Base-by-base conservation (phyloP, 176 grass and related monocot species). In the Ananas comosus region DNA sequence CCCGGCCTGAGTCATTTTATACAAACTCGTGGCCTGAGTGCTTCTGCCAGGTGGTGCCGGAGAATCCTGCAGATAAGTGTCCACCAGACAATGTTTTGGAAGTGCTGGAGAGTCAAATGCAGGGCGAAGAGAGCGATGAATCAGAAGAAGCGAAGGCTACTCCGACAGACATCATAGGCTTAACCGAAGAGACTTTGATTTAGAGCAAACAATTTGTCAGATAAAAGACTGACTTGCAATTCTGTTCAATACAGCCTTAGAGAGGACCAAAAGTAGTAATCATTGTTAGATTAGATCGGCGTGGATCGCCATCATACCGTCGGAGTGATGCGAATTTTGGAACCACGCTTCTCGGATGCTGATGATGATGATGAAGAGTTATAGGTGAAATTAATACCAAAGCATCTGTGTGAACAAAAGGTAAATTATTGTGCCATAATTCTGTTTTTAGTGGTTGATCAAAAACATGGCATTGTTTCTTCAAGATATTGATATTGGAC, bases 1-100 rank as follows among this genome's bases (percentile, higher is more conserved):
- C 87, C 12, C 74, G 73, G 52, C 84, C 86, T 22, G 94, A 93
- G 50, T 92, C 89, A 25, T 87, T 99, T 79, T 99, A 90, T 69
- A 99, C 80, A 14, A 99, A 99, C 74, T 91, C 89, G 14, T 99
- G 94, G 94, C 89, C 94, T 2, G 94, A 99, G 72, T 99, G 94
- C 64, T 99, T 99, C 69, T 99, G 94, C 70, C 89, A 99, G 78
- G 70, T 51, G 1, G 67, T 77, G 23, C 50, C 94, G n/a, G 78
- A 70, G 75, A 86, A 86, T 63, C 76, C 19, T 12, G 90, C 67
- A 8, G 82, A 99, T 24, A 75, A 64, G 42, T 99, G 94, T 63
- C 87, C 94, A 0, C 79, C 77, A 1, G 71, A 87, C 72, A 91
- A 93, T 71, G 76, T 86, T 66, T 70, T 90, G 12, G 87, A 93